Base-by-base conservation (phyloP, 257 asterid genomes). In the Apocynum venetum region DNA sequence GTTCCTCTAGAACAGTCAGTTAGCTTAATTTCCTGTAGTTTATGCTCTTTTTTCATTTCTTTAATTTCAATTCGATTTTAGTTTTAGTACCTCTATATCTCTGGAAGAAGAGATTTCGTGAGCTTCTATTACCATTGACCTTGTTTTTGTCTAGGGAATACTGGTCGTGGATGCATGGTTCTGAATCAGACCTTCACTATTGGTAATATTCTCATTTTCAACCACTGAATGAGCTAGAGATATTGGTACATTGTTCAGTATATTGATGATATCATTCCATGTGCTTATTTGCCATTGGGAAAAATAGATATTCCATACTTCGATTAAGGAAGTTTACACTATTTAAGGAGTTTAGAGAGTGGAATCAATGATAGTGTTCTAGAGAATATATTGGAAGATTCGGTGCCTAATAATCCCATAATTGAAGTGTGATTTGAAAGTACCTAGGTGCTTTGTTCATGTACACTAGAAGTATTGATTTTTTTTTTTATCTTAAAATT, bases 181-280 rank as follows among this genome's bases (percentile, higher is more conserved):
- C 87, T 95, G 79, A 90, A 95, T 86, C 99, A 95, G 77, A 93
- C 98, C 75, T 95, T 95, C 82, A 95, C 99, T 46, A 93, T 95
- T 41, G 99, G 99, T 95, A 91, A 84, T 48, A 9, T 68, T 68
- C 72, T 56, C 47, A 15, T 20, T 70, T 19, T 76, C 53, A 11
- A 20, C 14, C 38, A n/a, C 25, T 44, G 41, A 25, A 57, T 57
- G 11, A 6, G 35, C 25, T 25, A 57, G 35, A 57, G 25, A 8
- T 55, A 3, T 57, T 57, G 8, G 64, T n/a, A 53, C 59, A 14
- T 15, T 53, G 20, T 53, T 15, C 3, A 53, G 6, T 53, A 2
- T 2, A 19, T 25, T 25, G 31, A 57, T 53, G 35, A 57, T 57
- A 25, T 57, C 64, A 20, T 57, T 57, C 31, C 64, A 4, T 7